Conservation (phyloP, 2,329 filamentous ascomycete genomes). For the Penicillium sp. region DNA sequence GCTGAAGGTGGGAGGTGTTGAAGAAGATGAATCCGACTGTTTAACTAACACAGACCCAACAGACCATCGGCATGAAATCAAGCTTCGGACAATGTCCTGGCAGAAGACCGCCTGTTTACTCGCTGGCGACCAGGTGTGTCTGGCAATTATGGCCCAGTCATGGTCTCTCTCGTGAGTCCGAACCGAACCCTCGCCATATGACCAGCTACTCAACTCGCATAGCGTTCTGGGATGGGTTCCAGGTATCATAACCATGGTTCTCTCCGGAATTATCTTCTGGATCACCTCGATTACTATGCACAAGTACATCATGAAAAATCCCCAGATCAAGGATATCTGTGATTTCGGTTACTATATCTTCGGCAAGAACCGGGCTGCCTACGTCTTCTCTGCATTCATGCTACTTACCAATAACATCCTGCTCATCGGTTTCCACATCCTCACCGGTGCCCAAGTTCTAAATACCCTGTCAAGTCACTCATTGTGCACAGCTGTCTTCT, state of each 20-base stretch:
- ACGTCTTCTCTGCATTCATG: constrained; percentile 40
- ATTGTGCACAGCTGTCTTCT: constrained; percentile 48
- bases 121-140: constrained; percentile 47
- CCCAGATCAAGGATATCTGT: constrained; percentile 49
- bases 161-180: constrained; percentile 46
- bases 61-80: constrained; percentile 41
- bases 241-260: constrained; percentile 37
- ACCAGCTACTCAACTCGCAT: neutral
- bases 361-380: constrained; percentile 42
- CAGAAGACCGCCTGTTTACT: constrained; percentile 49
- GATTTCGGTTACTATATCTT: constrained; percentile 49
- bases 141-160: constrained; percentile 50
- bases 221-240: constrained; percentile 24
- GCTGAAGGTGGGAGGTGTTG: constrained; percentile 13
- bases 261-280: constrained; percentile 45
- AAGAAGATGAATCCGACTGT: neutral
- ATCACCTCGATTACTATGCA: constrained; percentile 50
- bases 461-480: constrained; percentile 49
- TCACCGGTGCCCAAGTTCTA: constrained; percentile 47
- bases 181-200: neutral
- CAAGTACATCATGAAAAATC: constrained; percentile 50
- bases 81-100: constrained; percentile 52
- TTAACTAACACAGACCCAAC: neutral
- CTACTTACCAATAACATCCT: constrained; percentile 51
- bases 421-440: constrained; percentile 48